These are phyloP conservation scores for Trebouxia sp. DNA, from an alignment of 139 green algal species.

Conservation along the genomic window DNA sequence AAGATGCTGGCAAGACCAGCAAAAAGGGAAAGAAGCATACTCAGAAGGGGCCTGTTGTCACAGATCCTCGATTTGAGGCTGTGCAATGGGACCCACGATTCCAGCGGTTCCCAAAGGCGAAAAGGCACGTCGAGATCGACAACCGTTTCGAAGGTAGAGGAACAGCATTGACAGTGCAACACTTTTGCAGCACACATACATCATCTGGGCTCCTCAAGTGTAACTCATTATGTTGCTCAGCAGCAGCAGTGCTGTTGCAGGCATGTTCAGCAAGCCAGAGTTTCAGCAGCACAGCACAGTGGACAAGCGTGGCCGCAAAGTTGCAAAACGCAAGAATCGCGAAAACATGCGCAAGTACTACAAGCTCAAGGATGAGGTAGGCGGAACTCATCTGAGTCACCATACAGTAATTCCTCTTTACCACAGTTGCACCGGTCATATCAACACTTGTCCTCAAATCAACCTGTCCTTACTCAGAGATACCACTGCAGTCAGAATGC, in stretches of 20 bases:
- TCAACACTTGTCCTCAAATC: neutral
- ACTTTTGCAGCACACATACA: neutral
- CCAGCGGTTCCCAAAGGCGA: constrained; percentile 69
- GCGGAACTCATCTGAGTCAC: too few species aligned
- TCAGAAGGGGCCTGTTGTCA: constrained; percentile 19
- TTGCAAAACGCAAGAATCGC: constrained; percentile 41
- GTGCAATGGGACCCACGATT: constrained; percentile 89
- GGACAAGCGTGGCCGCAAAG: constrained; percentile 89
- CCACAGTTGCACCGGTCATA: neutral
- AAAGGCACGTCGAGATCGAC: constrained; percentile 83
- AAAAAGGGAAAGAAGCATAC: neutral
- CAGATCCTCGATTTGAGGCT: constrained; percentile 75
- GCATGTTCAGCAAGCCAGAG: constrained; percentile 84
- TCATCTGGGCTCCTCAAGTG: neutral
- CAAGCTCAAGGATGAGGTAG: constrained; percentile 56
- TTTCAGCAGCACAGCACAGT: constrained; percentile 59
- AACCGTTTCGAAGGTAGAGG: constrained; percentile 72
- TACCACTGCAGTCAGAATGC: too few species aligned
- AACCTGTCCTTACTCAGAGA: neutral
- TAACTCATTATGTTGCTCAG: too few species aligned
- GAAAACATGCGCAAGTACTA: constrained; percentile 81
- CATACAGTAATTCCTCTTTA: neutral
- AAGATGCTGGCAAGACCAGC: neutral
- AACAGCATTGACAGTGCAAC: neutral
- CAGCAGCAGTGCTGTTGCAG: constrained; percentile 45